Base-by-base conservation (phyloP, 176 grass and related monocot species). In the Alopecurus myosuroides region DNA sequence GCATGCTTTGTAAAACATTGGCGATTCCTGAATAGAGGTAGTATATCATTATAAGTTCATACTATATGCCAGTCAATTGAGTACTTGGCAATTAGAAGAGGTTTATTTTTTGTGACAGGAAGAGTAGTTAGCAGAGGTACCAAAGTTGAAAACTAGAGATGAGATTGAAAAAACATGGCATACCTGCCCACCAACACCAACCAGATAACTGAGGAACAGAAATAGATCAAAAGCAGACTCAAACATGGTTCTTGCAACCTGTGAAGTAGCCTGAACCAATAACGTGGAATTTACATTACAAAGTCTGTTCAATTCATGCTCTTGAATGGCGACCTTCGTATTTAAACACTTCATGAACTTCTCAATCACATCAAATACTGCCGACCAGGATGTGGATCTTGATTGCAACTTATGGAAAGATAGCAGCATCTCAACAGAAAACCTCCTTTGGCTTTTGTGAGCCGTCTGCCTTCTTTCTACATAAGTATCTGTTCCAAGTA, bases 351-450 rank as follows among this genome's bases (percentile, higher is more conserved):
- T 85, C 88, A 95, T 84, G 79, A 94, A 94, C 68, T 92, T 88
- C 84, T 98, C 93, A 22, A 98, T 76, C 74, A 90, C 89, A 83
- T 92, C 85, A 22, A 98, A 95, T 72, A 95, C 89, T 60, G 45
- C 22, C 17, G 57, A 53, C 96, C 96, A 98, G 63, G 92, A 92
- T 45, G 85, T 64, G 37, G 81, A 86, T 85, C 81, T 93, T 78
- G 93, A 85, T 82, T 81, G 89, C 63, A 98, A 80, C 71, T 70
- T 92, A 83, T 70, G 89, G 76, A 98, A 83, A 86, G 93, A 95
- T 60, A 92, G 86, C 82, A 95, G 77, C 84, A 98, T 98, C 82
- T 98, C 93, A 77, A 95, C 93, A 70, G 93, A 88, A 90, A 98
- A 98, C 84, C 90, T 98, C 81, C 96, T 92, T 82, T 95, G 96